These are phyloP conservation scores for Petunia axillaris DNA, from an alignment of 257 asterid species.

Conservation along the genomic window DNA sequence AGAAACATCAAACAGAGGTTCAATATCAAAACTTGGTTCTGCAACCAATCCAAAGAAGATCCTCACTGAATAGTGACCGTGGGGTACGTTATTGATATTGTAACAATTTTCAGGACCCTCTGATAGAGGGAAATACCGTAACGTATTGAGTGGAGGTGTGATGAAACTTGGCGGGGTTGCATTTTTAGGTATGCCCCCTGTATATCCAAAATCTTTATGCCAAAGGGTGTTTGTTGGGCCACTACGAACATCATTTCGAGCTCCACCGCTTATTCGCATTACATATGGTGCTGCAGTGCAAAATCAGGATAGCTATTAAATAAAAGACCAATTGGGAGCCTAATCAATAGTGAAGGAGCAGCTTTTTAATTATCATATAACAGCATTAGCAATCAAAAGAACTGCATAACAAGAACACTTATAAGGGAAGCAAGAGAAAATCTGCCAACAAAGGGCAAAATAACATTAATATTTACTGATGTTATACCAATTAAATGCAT, in stretches of 20 bases:
- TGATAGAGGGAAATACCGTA: constrained; percentile 80
- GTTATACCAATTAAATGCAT: background rate
- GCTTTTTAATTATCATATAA: background rate
- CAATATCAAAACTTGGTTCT: constrained; percentile 77
- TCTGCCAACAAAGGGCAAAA: background rate
- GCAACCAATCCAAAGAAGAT: constrained; percentile 74
- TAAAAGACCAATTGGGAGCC: background rate
- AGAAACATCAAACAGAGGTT: constrained; percentile 88
- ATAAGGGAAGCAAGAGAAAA: background rate
- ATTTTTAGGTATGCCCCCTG: constrained; percentile 78
- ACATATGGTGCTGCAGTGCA: constrained; percentile 78
- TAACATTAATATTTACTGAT: background rate
- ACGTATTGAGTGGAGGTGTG: constrained; percentile 66
- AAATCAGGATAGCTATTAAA: constrained; percentile 7
- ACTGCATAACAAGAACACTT: background rate
- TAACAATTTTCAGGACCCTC: constrained; percentile 97
- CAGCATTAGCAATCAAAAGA: background rate
- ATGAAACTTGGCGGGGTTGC: constrained; percentile 75
- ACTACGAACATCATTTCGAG: constrained; percentile 67
- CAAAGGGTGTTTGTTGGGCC: constrained; percentile 74
- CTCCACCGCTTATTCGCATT: constrained; percentile 90
- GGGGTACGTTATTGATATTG: constrained; percentile 79
- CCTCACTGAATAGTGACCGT: constrained; percentile 75
- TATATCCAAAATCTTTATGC: constrained; percentile 88
- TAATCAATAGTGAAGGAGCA: constrained; percentile 6